These are phyloP conservation scores for Bertia moriformis DNA, from an alignment of 2,329 filamentous ascomycete species.

Conservation along the genomic window DNA sequence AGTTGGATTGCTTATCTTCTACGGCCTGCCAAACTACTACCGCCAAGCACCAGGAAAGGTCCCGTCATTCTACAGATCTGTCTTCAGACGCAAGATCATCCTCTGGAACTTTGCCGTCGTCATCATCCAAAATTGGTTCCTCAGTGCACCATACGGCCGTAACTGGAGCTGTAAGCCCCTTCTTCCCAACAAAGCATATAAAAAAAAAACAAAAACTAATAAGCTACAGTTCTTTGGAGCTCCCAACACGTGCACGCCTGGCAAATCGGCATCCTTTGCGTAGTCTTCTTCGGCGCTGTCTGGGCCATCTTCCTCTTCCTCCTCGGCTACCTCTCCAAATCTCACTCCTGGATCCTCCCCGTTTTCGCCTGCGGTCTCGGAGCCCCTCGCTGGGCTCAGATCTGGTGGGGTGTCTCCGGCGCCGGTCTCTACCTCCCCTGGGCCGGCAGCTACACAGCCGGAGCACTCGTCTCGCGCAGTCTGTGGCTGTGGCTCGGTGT, in stretches of 20 bases:
- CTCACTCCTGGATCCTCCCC: conserved; percentile 52
- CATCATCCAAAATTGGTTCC: conserved; percentile 52
- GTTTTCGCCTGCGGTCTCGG: conserved; percentile 54
- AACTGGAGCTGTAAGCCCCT: conserved; percentile 44
- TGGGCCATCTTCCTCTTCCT: conserved; percentile 36
- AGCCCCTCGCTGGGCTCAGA: conserved; percentile 53
- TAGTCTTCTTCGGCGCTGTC: conserved; percentile 35
- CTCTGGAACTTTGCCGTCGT: conserved; percentile 54
- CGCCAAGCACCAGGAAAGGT: conserved; percentile 47
- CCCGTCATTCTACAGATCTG: conserved; percentile 48
- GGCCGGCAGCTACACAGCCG: conserved; percentile 35
- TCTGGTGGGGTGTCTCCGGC: conserved; percentile 48
- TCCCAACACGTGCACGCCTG: conserved; percentile 38
- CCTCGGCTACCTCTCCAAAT: conserved; percentile 38
- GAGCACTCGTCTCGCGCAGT: conserved; percentile 37
- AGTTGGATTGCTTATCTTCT: conserved; percentile 36
- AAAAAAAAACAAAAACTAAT: not conserved
- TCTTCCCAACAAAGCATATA: not conserved
- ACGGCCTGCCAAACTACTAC: conserved; percentile 54
- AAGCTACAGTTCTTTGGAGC: conserved; percentile 32
- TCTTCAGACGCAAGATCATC: conserved; percentile 48
- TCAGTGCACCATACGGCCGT: conserved; percentile 49
- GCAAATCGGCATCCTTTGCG: conserved; percentile 38
- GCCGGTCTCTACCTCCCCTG: conserved; percentile 49
- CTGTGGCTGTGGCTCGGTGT: conserved; percentile 57